Conservation (phyloP, 2,329 filamentous ascomycete genomes). For the Annulohypoxylon truncatum region DNA sequence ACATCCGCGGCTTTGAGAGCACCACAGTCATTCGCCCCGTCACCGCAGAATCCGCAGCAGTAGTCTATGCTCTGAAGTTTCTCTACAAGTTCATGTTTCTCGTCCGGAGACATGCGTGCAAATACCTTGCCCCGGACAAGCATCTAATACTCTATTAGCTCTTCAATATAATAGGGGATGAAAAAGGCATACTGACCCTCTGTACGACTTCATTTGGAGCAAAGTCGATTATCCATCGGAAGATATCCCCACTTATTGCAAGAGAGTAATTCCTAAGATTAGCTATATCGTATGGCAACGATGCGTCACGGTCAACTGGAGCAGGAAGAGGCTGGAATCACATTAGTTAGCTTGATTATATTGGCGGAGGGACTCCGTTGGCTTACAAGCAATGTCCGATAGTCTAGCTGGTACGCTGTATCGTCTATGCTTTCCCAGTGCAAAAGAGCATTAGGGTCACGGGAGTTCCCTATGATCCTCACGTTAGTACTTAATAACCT, state of each 20-base stretch:
- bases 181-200: conserved; percentile 59
- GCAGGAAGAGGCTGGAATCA: conserved; percentile 72
- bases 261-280: conserved; percentile 88
- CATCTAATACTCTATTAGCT: conserved; percentile 68
- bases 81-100: conserved; percentile 97
- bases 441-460: conserved; percentile 78
- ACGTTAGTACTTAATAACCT: conserved; percentile 24
- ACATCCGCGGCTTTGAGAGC: conserved; percentile 97
- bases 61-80: conserved; percentile 97
- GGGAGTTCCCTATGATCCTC: conserved; percentile 68
- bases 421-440: conserved; percentile 98
- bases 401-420: conserved; percentile 79
- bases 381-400: conserved; percentile 75
- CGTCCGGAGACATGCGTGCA: conserved; percentile 97
- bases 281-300: conserved; percentile 84
- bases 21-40: conserved; percentile 97
- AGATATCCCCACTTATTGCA: conserved; percentile 91
- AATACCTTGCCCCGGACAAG: conserved; percentile 93
- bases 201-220: conserved; percentile 83
- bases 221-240: conserved; percentile 95
- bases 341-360: conserved; percentile 3
- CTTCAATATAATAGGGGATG: neutral
- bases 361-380: neutral
- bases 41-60: conserved; percentile 94
- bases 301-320: conserved; percentile 79